These are phyloP conservation scores for Penium margaritaceum DNA, from an alignment of 139 green algal species.

Conservation along the genomic window DNA sequence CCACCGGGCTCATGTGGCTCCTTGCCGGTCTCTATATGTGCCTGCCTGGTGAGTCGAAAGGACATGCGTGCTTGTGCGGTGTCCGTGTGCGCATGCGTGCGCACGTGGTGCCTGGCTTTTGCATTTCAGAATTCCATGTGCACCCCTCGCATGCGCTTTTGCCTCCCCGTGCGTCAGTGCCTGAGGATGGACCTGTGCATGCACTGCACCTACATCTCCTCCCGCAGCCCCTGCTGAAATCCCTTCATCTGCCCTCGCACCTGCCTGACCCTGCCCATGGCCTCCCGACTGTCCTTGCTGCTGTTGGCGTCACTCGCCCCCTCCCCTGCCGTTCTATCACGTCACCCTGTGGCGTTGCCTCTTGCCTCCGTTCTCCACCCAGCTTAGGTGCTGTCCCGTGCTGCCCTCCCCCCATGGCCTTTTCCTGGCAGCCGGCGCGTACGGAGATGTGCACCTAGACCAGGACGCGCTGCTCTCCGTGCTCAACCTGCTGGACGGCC, in stretches of 20 bases:
- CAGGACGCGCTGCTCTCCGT: slow-evolving; percentile 4
- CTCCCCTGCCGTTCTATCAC: not conserved
- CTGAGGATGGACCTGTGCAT: too few species aligned
- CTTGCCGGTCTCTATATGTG: slow-evolving; percentile 33
- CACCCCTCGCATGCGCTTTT: too few species aligned
- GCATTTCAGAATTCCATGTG: not conserved
- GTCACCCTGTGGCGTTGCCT: not conserved
- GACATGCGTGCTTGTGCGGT: too few species aligned
- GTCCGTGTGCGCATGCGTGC: too few species aligned
- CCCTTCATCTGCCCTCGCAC: not conserved
- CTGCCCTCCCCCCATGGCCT: not conserved
- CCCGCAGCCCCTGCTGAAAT: not conserved
- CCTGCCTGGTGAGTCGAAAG: not conserved
- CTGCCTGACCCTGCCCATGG: not conserved
- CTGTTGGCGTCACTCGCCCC: not conserved
- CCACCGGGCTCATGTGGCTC: slow-evolving; percentile 29
- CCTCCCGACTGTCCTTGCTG: not conserved
- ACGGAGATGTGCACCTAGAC: not conserved
- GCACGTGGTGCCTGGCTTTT: too few species aligned
- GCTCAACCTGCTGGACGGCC: slow-evolving; percentile 25
- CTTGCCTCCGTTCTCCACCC: not conserved
- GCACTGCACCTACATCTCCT: too few species aligned
- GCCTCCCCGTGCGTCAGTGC: not conserved
- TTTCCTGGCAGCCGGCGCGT: slow-evolving; percentile 10
- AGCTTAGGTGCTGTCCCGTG: too few species aligned